Evolutionary conservation across 352 stramenopile genomes (phyloP).

Genomic region (Phytophthora citrophthora): DNA sequence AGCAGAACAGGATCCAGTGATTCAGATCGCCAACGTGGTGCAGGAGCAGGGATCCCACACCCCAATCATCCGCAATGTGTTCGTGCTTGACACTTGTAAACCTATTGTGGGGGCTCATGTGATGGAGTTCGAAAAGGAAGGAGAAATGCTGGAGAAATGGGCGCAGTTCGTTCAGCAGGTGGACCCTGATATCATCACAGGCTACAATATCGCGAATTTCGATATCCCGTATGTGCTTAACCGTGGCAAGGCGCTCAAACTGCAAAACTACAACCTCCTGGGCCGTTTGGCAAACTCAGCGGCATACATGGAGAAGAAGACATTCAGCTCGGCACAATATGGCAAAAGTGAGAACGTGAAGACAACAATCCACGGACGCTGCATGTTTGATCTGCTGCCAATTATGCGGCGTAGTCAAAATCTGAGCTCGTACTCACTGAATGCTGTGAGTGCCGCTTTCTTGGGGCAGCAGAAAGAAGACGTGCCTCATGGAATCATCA

Average conservation of each 20-base stretch:
- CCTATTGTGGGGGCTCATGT: constrained; percentile 99
- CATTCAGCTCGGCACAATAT: constrained; percentile 97
- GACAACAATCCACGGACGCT: constrained; percentile 97
- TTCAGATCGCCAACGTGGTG: constrained; percentile 99
- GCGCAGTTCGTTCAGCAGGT: constrained; percentile 94
- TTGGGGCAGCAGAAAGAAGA: constrained; percentile 99
- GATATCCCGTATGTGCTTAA: constrained; percentile 99
- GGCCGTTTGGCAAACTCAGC: constrained; percentile 88
- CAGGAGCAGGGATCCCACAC: constrained; percentile 84
- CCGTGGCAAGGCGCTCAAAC: constrained; percentile 94
- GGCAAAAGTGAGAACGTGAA: constrained; percentile 98
- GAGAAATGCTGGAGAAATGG: constrained; percentile 98
- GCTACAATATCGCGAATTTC: constrained; percentile 99
- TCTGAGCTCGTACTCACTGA: constrained; percentile 99
- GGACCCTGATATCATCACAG: constrained; percentile 99
- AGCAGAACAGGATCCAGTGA: constrained; percentile 96
- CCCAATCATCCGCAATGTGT: constrained; percentile 94
- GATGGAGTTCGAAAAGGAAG: constrained; percentile 96
- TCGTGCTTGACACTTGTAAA: constrained; percentile 97
- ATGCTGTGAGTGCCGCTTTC: constrained; percentile 98
- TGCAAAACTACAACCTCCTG: constrained; percentile 79
- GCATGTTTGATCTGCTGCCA: constrained; percentile 99
- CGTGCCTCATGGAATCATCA: constrained; percentile 99
- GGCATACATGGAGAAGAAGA: constrained; percentile 97
- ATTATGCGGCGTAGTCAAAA: constrained; percentile 99